A percentile compares a stretch with the other conserved stretches of the same genome.
Evolutionary conservation across 805 yeast species (phyloP).

Genomic region (Pichia heedii): DNA sequence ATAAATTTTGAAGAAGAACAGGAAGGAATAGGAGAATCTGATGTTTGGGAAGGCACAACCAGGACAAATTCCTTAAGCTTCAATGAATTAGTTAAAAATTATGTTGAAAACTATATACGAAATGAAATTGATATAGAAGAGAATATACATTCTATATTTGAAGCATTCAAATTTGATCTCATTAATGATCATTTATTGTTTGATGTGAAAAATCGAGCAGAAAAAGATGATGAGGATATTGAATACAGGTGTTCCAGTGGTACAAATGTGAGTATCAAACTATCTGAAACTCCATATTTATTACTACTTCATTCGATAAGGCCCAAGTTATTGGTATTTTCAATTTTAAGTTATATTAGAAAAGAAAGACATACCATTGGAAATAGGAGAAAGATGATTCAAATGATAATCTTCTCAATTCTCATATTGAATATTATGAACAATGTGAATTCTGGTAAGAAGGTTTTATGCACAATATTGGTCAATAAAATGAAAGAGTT

Average conservation of each 20-base stretch:
- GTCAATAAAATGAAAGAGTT: too few species aligned
- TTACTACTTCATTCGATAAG: slow-evolving; percentile 4
- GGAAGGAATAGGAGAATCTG: too few species aligned
- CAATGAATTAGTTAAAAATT: too few species aligned
- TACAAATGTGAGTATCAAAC: neutral
- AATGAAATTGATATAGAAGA: neutral
- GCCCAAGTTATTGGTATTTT: slow-evolving; percentile 4
- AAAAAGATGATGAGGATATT: neutral
- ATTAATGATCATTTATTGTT: slow-evolving; percentile 3
- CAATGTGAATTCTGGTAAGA: slow-evolving; percentile 1
- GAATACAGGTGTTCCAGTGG: neutral
- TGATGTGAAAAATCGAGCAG: neutral
- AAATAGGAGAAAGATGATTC: neutral
- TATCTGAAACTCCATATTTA: slow-evolving; percentile 6
- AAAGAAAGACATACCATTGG: neutral
- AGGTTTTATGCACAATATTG: too few species aligned
- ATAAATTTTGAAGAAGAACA: too few species aligned
- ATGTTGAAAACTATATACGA: too few species aligned
- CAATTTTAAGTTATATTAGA: slow-evolving; percentile 1
- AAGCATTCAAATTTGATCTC: slow-evolving; percentile 9
- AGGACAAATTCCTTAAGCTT: too few species aligned
- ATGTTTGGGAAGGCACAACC: too few species aligned
- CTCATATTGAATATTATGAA: slow-evolving; percentile 4
- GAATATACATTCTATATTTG: neutral
- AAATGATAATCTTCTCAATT: slow-evolving; percentile 1